phyloP scores from a whole-genome alignment of 805 yeast genomes.

The Candida arabinofermentans region DNA sequence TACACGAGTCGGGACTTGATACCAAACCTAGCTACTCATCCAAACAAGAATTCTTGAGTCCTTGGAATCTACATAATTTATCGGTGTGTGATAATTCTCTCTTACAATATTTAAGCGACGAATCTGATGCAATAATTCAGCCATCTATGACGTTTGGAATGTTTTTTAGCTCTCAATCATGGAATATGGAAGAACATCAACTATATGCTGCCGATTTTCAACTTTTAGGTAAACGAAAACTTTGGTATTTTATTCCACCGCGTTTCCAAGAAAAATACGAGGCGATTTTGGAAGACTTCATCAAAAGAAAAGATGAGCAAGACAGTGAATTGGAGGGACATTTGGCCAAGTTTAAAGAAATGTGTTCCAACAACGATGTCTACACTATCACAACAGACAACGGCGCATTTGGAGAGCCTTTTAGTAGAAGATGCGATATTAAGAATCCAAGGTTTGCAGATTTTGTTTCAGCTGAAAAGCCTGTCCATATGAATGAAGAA shows the following conservation, averaged over 20 bases:
- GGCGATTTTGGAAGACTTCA: slow-evolving; percentile 24
- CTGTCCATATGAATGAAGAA: slow-evolving; percentile 36
- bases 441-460: slow-evolving; percentile 26
- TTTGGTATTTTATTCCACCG: slow-evolving; percentile 65
- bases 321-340: slow-evolving; percentile 1
- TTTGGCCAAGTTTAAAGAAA: slow-evolving; percentile 4
- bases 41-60: slow-evolving; percentile 20
- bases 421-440: slow-evolving; percentile 26
- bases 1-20: slow-evolving; percentile 38
- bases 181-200: slow-evolving; percentile 61
- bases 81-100: slow-evolving; percentile 48
- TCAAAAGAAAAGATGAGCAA: slow-evolving; percentile 7
- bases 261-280: slow-evolving; percentile 51
- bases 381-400: slow-evolving; percentile 22
- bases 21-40: slow-evolving; percentile 14
- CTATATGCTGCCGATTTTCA: slow-evolving; percentile 50
- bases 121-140: slow-evolving; percentile 36
- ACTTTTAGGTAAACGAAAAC: slow-evolving; percentile 49
- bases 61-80: slow-evolving; percentile 59
- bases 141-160: slow-evolving; percentile 49
- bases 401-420: slow-evolving; percentile 13
- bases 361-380: slow-evolving; percentile 14
- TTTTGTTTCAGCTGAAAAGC: slow-evolving; percentile 16
- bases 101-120: slow-evolving; percentile 42
- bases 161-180: slow-evolving; percentile 50